Percentiles rank a stretch among this genome's conserved stretches.
These are phyloP conservation scores for Trichoderma cornu-damae DNA, from an alignment of 2,329 filamentous ascomycete genomes.

Conservation along the genomic window DNA sequence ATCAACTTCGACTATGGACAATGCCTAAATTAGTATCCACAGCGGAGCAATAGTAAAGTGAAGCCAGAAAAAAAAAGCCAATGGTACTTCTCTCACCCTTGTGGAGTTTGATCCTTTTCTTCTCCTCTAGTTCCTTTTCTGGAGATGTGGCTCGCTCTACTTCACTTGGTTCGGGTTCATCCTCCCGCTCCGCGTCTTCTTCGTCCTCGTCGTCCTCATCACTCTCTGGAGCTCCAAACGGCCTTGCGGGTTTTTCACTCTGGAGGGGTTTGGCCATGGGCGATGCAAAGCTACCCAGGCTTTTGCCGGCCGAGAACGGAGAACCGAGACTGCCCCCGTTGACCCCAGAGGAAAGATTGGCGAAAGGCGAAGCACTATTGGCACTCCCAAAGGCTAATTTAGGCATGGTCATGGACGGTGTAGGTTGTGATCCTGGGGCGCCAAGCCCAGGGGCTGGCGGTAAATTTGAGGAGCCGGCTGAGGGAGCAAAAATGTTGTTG, in stretches of 20 bases:
- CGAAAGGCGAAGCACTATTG: conserved; percentile 44
- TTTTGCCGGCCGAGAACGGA: conserved; percentile 38
- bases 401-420: conserved; percentile 32
- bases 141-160: conserved; percentile 42
- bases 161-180: conserved; percentile 42
- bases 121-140: conserved; percentile 56
- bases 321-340: conserved; percentile 47
- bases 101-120: conserved; percentile 62
- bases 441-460: conserved; percentile 30
- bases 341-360: conserved; percentile 36
- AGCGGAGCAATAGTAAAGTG: background rate
- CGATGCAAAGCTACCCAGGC: conserved; percentile 65
- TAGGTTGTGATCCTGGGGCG: conserved; percentile 7
- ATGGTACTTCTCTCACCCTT: conserved; percentile 52
- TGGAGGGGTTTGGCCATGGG: conserved; percentile 46
- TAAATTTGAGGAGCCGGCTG: conserved; percentile 33
- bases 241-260: conserved; percentile 59
- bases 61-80: background rate
- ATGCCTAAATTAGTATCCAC: conserved; percentile 24
- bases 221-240: conserved; percentile 72
- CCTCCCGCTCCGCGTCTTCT: conserved; percentile 37
- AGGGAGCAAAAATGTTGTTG: conserved; percentile 46
- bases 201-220: conserved; percentile 49
- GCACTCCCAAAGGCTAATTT: conserved; percentile 47
- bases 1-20: conserved; percentile 58